These are phyloP conservation scores for Gorgonomyces haynaldii DNA, from an alignment of 192 early-diverging fungal genomes.

Conservation along the genomic window DNA sequence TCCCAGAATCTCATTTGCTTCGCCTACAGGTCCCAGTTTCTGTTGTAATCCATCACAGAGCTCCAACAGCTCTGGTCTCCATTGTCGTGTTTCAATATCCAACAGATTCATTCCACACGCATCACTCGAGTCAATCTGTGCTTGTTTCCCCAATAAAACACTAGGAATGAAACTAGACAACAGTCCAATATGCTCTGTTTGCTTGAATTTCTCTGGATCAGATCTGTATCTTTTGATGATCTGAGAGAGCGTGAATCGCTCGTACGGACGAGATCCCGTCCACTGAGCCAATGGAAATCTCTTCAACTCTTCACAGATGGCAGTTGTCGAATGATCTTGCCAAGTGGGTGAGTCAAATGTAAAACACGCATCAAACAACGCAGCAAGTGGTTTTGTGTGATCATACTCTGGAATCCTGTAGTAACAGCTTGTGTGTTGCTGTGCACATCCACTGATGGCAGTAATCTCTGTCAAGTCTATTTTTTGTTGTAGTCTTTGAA, in stretches of 20 bases:
- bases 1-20: slow-evolving; percentile 32
- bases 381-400: too few relatives aligned
- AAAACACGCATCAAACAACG: too few relatives aligned
- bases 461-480: too few relatives aligned
- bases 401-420: too few relatives aligned
- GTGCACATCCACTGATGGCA: too few relatives aligned
- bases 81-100: slow-evolving; percentile 44
- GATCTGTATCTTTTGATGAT: slow-evolving; percentile 31
- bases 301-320: too few relatives aligned
- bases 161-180: slow-evolving; percentile 63
- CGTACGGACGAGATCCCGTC: too few relatives aligned
- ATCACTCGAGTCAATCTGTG: slow-evolving; percentile 57
- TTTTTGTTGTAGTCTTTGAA: too few relatives aligned
- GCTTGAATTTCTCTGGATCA: slow-evolving; percentile 19
- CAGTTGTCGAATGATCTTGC: too few relatives aligned
- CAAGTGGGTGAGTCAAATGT: too few relatives aligned
- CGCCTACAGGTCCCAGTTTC: slow-evolving; percentile 34
- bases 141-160: slow-evolving; percentile 43
- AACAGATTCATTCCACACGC: slow-evolving; percentile 75
- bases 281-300: too few relatives aligned
- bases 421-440: too few relatives aligned
- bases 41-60: slow-evolving; percentile 24
- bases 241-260: slow-evolving; percentile 59
- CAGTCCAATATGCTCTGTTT: slow-evolving; percentile 53
- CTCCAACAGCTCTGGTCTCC: slow-evolving; percentile 36